Evolutionary conservation across 352 stramenopile genomes (phyloP).

Genomic region (Globisporangium ultimum): DNA sequence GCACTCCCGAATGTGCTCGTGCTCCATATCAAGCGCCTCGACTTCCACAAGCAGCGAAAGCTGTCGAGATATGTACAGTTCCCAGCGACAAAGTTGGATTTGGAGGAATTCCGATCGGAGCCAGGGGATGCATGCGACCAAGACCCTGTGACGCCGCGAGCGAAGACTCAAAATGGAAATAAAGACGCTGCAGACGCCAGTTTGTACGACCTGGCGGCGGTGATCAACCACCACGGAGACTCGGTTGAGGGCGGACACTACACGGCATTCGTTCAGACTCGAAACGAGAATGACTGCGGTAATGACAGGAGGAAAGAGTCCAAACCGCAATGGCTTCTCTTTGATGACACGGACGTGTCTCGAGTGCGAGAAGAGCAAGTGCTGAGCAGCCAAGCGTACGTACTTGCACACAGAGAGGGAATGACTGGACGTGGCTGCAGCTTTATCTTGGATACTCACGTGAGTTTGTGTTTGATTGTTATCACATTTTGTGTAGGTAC

Average conservation of each 20-base stretch:
- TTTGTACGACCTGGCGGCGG: constrained; percentile 61
- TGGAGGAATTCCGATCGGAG: constrained; percentile 32
- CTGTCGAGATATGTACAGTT: constrained; percentile 46
- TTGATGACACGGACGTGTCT: constrained; percentile 53
- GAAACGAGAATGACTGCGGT: constrained; percentile 11
- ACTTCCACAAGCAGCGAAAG: constrained; percentile 67
- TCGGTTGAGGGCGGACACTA: constrained; percentile 71
- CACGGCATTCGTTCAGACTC: constrained; percentile 41
- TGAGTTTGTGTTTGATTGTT: neutral
- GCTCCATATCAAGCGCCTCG: constrained; percentile 72
- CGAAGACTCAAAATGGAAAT: constrained; percentile 9
- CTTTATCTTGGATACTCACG: neutral
- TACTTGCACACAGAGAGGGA: constrained; percentile 5
- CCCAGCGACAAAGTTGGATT: constrained; percentile 35
- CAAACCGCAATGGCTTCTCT: constrained; percentile 48
- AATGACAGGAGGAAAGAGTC: neutral
- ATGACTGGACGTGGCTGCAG: neutral
- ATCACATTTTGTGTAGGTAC: constrained; percentile 7
- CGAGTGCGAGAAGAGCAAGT: constrained; percentile 34
- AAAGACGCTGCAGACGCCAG: constrained; percentile 7
- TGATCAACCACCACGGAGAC: constrained; percentile 70
- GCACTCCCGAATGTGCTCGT: constrained; percentile 67
- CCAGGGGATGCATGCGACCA: neutral
- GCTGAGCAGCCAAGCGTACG: constrained; percentile 51
- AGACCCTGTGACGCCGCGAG: constrained; percentile 15